Evolutionary conservation across 202 grass and related monocot species (phyloP), one percentile per base, ranked within the genome.

Genomic region (Musa balbisiana): DNA sequence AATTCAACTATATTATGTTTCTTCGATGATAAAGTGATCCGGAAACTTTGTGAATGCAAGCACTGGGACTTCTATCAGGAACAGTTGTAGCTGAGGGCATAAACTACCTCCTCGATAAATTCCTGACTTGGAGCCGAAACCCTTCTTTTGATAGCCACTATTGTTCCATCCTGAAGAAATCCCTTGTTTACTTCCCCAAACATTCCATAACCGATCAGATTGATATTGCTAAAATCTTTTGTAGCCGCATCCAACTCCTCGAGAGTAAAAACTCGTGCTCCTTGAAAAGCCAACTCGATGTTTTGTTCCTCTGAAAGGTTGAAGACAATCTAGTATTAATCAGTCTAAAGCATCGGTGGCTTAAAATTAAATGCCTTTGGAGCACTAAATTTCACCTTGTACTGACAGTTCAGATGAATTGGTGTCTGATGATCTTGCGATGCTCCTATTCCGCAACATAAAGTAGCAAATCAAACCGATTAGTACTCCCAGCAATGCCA

Each of bases 161-260:
- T 62, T 64, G 83, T 91, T 53, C 90, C 94, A 89, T 93, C 87
- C 63, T 87, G 86, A 53, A 97, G 90, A 72, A 97, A 84, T 63
- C 94, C 90, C 71, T 97, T 97, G 82, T 84, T 91, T 17, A 91
- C 94, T 71, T 97, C 90, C 75, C 94, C 94, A 72, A 97, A 93
- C 81, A 84, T 87, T 77, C 94, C 94, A 83, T 72, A 75, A 53
- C 94, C 94, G 59, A 98, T 88, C 51, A 89, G 81, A 78, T 89
- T 98, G 22, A 60, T 78, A 82, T 25, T 81, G 78, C 68, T 78
- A 78, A 98, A 98, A 64, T 86, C 82, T 64, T 82, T 98, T 78
- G 94, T 98, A 66, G 88, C 94, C 22, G 74, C 71, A 76, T 62
- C 85, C 83, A 98, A 71, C 81, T 98, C 95, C 85, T 92, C 80